A percentile compares a stretch with the other conserved stretches of the same genome.
These are phyloP conservation scores for Hibiscus tridactylites DNA, from an alignment of 345 rosid genomes.

Conservation along the genomic window DNA sequence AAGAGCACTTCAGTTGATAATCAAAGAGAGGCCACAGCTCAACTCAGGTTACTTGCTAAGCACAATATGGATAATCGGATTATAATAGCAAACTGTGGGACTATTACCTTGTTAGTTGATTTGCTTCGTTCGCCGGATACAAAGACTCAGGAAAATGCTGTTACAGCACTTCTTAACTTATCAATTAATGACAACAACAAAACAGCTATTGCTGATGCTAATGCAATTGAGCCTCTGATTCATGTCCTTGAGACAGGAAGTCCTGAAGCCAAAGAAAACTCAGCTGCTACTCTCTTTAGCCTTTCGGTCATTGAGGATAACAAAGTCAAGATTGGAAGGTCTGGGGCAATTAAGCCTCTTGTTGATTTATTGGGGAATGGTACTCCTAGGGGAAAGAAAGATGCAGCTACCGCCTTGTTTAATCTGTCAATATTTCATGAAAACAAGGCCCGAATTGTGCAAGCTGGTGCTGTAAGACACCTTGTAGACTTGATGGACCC, in stretches of 20 bases:
- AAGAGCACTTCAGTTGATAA: slow-evolving; percentile 42
- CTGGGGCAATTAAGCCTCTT: slow-evolving; percentile 82
- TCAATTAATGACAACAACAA: slow-evolving; percentile 81
- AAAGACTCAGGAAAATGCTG: slow-evolving; percentile 66
- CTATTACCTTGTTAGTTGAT: slow-evolving; percentile 48
- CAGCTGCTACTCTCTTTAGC: background rate
- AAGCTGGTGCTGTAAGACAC: slow-evolving; percentile 81
- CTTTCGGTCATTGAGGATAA: slow-evolving; percentile 43
- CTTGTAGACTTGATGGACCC: slow-evolving; percentile 93
- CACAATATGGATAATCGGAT: slow-evolving; percentile 73
- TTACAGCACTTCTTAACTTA: slow-evolving; percentile 82
- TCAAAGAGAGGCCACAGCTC: slow-evolving; percentile 53
- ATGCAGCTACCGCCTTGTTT: slow-evolving; percentile 74
- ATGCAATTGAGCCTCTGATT: slow-evolving; percentile 69
- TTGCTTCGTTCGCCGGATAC: slow-evolving; percentile 53
- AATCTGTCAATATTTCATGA: slow-evolving; percentile 75
- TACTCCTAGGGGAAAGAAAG: slow-evolving; percentile 71
- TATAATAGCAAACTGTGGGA: slow-evolving; percentile 67
- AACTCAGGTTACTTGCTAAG: slow-evolving; percentile 65
- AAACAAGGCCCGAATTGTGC: slow-evolving; percentile 67
- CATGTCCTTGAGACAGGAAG: slow-evolving; percentile 75
- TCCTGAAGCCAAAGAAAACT: slow-evolving; percentile 75
- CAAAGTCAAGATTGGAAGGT: slow-evolving; percentile 69
- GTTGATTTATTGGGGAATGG: slow-evolving; percentile 79
- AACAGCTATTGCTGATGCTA: slow-evolving; percentile 58